phyloP scores from a whole-genome alignment of 225 moss, liverwort and hornwort genomes.

The Asterella californica region DNA sequence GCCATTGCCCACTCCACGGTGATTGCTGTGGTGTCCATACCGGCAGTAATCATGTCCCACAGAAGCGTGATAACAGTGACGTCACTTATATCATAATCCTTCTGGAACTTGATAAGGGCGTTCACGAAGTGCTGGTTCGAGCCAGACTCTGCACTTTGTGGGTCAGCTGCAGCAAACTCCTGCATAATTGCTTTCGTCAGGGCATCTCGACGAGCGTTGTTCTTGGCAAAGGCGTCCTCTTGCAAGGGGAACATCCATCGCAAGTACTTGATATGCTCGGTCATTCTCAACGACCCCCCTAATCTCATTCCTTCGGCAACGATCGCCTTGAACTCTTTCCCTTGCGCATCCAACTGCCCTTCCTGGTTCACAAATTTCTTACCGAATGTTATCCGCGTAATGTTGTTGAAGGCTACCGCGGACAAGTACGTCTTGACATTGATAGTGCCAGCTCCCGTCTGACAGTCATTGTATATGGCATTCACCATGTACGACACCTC shows the following conservation, averaged over 20 bases:
- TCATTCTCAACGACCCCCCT: conserved; percentile 71
- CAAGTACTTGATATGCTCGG: conserved; percentile 91
- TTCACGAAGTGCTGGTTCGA: conserved; percentile 75
- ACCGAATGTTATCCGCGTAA: conserved; percentile 89
- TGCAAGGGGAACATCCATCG: conserved; percentile 95
- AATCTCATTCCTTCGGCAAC: conserved; percentile 86
- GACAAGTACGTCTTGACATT: conserved; percentile 62
- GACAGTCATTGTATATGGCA: conserved; percentile 45
- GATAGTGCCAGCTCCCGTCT: conserved; percentile 20
- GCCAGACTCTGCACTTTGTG: conserved; percentile 39
- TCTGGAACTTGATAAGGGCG: conserved; percentile 70
- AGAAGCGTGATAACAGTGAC: conserved; percentile 87
- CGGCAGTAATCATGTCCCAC: conserved; percentile 99
- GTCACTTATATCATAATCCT: conserved; percentile 87
- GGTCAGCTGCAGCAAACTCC: conserved; percentile 44
- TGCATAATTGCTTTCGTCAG: conserved; percentile 85
- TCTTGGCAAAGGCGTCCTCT: conserved; percentile 78
- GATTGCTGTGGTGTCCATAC: conserved; percentile 98
- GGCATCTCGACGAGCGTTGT: conserved; percentile 64
- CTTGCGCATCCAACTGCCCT: conserved; percentile 62
- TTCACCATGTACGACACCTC: conserved; percentile 64
- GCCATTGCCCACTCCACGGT: conserved; percentile 96
- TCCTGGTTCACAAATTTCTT: conserved; percentile 78
- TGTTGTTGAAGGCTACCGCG: conserved; percentile 89
- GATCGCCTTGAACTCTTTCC: conserved; percentile 81